Evolutionary conservation across 2,329 filamentous ascomycete species (phyloP), one percentile per base, ranked within the genome.

Genomic region (Aspergillus sp.): DNA sequence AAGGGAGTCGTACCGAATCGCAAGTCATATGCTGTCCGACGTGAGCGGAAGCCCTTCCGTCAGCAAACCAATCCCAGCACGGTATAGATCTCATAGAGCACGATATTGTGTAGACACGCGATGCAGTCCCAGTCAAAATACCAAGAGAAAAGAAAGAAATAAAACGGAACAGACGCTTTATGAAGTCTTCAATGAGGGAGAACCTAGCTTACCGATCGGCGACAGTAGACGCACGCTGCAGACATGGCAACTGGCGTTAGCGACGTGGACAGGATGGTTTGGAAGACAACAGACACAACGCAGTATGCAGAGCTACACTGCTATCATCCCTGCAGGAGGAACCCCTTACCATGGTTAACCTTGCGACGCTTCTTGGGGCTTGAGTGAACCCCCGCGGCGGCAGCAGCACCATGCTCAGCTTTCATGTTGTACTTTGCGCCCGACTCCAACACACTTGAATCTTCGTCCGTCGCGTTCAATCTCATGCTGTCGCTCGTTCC

Each of bases 171-270:
- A 19, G 36, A 41, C 19, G 27, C 8, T 9, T 19, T 39, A 39
- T 5, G 32, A 33, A n/a, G 5, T n/a, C 26, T 29, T 29, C 40
- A 42, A 39, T 7, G 34, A n/a, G 12, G 36, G 27, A 39, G 7
- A 48, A 48, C 46, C 66, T 64, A 60, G 83, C 85, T 87, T 81
- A 89, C 86, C 80, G 87, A 91, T 81, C 86, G 82, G 70, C 86
- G 84, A 73, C 86, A 91, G 73, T 91, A 91, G 65, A 91, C 85
- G 73, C 86, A 91, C 65, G 86, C 86, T 91, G 73, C 70, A 75
- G 66, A 53, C 55, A 55, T 61, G 54, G 48, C 50, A 46, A 49
- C 12, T 39, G 30, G 48, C 42, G 47, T 64, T 57, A 59, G 59
- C 53, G 51, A 57, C 51, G 47, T 51, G 47, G 51, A 51, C 12